Conservation (phyloP, 2,329 filamentous ascomycete species). For the Sporothrix luriei region DNA sequence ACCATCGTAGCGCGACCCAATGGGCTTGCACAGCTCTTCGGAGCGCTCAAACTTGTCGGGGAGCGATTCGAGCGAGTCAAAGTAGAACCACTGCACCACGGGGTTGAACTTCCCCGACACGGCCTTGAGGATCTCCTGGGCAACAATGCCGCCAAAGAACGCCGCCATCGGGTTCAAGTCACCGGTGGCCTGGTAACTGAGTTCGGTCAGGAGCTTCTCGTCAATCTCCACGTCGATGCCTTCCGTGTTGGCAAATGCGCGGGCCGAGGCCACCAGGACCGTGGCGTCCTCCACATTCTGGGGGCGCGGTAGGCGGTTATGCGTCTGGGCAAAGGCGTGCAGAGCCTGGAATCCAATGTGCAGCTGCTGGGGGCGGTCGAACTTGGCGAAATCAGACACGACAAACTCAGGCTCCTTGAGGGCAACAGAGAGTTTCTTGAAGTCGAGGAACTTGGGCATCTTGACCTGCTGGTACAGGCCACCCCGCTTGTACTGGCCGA, state of each 20-base stretch:
- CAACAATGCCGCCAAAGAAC: slow-evolving; percentile 89
- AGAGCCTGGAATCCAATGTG: slow-evolving; percentile 92
- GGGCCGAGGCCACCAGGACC: slow-evolving; percentile 74
- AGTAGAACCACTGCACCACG: slow-evolving; percentile 95
- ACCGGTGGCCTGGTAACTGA: slow-evolving; percentile 91
- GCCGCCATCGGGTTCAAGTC: slow-evolving; percentile 91
- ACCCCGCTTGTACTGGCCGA: slow-evolving; percentile 84
- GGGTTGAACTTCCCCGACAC: slow-evolving; percentile 97
- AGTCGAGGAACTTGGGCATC: slow-evolving; percentile 93
- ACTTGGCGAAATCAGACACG: slow-evolving; percentile 96
- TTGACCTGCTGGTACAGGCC: slow-evolving; percentile 95
- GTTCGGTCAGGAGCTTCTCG: slow-evolving; percentile 87
- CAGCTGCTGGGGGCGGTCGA: slow-evolving; percentile 88
- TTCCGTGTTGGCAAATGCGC: slow-evolving; percentile 72
- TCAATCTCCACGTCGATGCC: slow-evolving; percentile 82
- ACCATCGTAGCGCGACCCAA: slow-evolving; percentile 86
- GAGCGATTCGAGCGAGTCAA: slow-evolving; percentile 95
- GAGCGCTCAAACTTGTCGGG: slow-evolving; percentile 73
- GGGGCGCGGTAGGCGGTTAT: slow-evolving; percentile 76
- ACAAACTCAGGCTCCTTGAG: slow-evolving; percentile 86
- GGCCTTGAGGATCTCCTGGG: slow-evolving; percentile 94
- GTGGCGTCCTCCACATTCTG: slow-evolving; percentile 83
- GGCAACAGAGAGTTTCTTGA: slow-evolving; percentile 76
- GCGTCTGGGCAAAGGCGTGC: slow-evolving; percentile 76
- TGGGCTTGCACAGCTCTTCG: slow-evolving; percentile 84